Conservation (phyloP, 2,329 filamentous ascomycete genomes). For the Leptographium radiaticola region DNA sequence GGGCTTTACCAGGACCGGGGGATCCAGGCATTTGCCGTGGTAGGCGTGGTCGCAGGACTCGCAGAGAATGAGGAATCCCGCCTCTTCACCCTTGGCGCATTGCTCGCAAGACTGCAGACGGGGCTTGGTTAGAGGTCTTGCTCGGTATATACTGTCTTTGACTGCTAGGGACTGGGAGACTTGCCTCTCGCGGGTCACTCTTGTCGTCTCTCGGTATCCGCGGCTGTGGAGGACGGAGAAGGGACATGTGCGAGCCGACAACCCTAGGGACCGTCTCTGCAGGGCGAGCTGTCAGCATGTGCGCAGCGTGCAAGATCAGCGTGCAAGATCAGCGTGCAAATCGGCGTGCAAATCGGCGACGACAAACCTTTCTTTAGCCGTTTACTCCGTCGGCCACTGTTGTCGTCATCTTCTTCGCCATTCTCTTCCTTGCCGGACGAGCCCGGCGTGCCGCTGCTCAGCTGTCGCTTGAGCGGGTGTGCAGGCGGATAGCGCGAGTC, state of each 20-base stretch:
- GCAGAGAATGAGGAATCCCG: slow-evolving; percentile 60
- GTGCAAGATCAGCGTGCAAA: too few species aligned
- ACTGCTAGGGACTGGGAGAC: too few species aligned
- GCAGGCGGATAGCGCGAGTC: slow-evolving; percentile 45
- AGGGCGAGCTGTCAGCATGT: not conserved
- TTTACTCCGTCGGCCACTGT: slow-evolving; percentile 73
- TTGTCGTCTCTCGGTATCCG: slow-evolving; percentile 45
- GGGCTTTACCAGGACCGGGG: slow-evolving; percentile 62
- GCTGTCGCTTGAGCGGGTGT: slow-evolving; percentile 62
- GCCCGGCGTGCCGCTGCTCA: slow-evolving; percentile 46
- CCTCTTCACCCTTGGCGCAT: slow-evolving; percentile 69
- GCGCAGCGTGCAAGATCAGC: not conserved
- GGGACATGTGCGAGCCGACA: slow-evolving; percentile 91
- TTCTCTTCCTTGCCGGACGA: slow-evolving; percentile 33
- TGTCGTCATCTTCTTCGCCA: slow-evolving; percentile 46
- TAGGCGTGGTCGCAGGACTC: slow-evolving; percentile 86
- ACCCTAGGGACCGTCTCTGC: slow-evolving; percentile 65
- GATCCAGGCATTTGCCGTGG: slow-evolving; percentile 81
- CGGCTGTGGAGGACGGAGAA: slow-evolving; percentile 71
- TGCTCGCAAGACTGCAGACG: slow-evolving; percentile 62
- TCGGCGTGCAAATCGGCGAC: slow-evolving; percentile 6
- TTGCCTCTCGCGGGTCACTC: slow-evolving; percentile 29
- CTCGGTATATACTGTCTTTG: too few species aligned
- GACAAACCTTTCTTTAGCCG: slow-evolving; percentile 67
- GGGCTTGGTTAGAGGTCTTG: not conserved